These are phyloP conservation scores for Ophiocytium majus DNA, from an alignment of 352 stramenopile genomes.

Conservation along the genomic window DNA sequence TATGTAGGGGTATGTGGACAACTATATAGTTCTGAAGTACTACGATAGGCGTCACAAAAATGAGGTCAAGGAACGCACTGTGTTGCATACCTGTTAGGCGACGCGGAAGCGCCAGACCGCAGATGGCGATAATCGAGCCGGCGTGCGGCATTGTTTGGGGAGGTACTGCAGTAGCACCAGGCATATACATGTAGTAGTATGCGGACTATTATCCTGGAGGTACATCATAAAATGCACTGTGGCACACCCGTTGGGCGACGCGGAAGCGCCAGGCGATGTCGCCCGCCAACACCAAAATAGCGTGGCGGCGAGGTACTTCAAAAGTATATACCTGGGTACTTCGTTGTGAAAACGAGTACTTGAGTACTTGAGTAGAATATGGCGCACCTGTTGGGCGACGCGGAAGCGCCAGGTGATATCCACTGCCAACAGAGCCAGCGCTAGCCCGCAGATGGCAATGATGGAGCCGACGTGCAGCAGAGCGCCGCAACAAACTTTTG, in stretches of 20 bases:
- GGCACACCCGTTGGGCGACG: not conserved
- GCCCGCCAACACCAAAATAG: not conserved
- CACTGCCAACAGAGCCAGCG: no score
- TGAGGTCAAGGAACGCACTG: not conserved
- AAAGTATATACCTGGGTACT: no score
- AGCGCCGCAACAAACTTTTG: no score
- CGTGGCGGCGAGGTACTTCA: no score
- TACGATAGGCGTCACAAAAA: not conserved
- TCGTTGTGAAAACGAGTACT: no score
- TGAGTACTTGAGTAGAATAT: no score
- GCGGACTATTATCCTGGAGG: not conserved
- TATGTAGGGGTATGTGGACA: no score
- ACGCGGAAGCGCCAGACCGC: not conserved
- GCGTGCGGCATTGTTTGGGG: no score
- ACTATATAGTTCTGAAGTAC: no score
- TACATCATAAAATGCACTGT: not conserved
- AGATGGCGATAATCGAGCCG: no score
- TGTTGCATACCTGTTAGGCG: not conserved
- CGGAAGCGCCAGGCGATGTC: not conserved
- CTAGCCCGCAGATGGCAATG: not conserved
- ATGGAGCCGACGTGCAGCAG: no score
- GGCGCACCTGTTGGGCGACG: not conserved
- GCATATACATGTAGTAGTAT: not conserved
- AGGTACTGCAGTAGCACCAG: not conserved
- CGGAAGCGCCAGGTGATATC: not conserved